Base-by-base conservation (phyloP, 2,329 filamentous ascomycete species). In the Claviceps quebecensis region DNA sequence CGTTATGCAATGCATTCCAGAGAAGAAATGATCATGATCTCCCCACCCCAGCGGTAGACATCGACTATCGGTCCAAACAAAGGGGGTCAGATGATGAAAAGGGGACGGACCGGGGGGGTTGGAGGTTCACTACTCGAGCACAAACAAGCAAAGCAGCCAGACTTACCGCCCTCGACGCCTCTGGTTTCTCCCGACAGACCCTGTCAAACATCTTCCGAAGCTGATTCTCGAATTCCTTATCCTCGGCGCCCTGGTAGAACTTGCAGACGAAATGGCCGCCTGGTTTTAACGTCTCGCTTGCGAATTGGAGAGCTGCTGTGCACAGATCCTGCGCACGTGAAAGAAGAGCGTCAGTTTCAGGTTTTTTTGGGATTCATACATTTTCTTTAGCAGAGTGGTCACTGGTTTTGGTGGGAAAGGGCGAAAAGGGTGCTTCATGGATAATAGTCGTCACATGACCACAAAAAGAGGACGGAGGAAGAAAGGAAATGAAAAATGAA, bases 181-280 rank as follows among this genome's bases (percentile, higher is more conserved):
- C 86, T 1, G 94, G 93, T 67, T 98, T 98, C 65, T 95, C 86
- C 54, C 90, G 77, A 60, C 85, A 75, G 2, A 98, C 93, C 58
- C 80, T 86, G 17, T 72, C 69, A 63, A 98, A 98, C 59, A 95
- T 70, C 47, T 75, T 79, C 64, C 79, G 87, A 41, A 98, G 72
- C 58, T 80, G 79, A 55, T 69, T 73, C 69, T 96, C 88, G 11
- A 98, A 69, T 1, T 71, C 72, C 67, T 86, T 90, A 62, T 97
- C 91, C 66, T 96, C 90, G 5, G 75, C 66, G 3, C 93, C 93
- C 65, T 95, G 87, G 66, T 97, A 98, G 68, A 95, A 98, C 67
- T 98, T 98, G 77, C 91, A 96, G 45, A 98, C 78, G 60, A 98
- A 95, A 65, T 95, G 85, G 1, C 94, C 93, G 19, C 87, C 88